phyloP scores from a whole-genome alignment of 208 protist species.

The Trypanosoma rangeli region DNA sequence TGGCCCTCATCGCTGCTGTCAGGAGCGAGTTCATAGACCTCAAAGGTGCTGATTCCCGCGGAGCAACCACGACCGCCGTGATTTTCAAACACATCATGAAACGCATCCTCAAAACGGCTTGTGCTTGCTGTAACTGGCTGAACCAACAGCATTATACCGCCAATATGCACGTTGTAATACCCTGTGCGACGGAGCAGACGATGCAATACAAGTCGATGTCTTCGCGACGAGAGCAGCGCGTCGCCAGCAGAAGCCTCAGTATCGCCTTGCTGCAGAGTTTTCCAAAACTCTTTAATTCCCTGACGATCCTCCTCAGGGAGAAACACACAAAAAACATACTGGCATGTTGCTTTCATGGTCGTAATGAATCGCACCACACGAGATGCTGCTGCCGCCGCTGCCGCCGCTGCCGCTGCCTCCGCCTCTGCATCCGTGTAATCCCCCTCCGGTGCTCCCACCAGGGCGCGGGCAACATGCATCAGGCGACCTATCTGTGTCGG shows the following conservation, averaged over 20 bases:
- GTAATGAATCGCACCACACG: conserved; percentile 12
- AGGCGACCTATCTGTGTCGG: conserved; percentile 24
- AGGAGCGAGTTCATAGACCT: conserved; percentile 25
- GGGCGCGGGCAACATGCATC: conserved; percentile 19
- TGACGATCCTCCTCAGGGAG: conserved; percentile 16
- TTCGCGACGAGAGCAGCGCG: not conserved
- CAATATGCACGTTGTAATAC: conserved; percentile 29
- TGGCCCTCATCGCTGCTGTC: not conserved
- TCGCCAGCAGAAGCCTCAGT: not conserved
- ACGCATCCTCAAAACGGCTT: conserved; percentile 27
- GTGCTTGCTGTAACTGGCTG: conserved; percentile 24
- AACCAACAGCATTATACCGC: conserved; percentile 25
- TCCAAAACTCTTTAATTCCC: conserved; percentile 23
- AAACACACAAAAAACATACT: conserved; percentile 27
- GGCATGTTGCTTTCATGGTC: conserved; percentile 26
- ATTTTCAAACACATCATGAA: conserved; percentile 36
- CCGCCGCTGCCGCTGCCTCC: not conserved
- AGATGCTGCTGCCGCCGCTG: not conserved
- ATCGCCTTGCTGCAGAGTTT: conserved; percentile 5
- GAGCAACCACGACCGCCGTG: conserved; percentile 26
- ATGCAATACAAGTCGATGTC: conserved; percentile 22
- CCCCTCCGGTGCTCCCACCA: conserved; percentile 22
- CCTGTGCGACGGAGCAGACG: conserved; percentile 10
- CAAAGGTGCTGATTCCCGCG: conserved; percentile 24
- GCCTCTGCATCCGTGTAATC: conserved; percentile 1